Percentiles rank a stretch among this genome's conserved stretches.
Conservation (phyloP, 2,329 filamentous ascomycete species). For the Fusarium gaditjirri region DNA sequence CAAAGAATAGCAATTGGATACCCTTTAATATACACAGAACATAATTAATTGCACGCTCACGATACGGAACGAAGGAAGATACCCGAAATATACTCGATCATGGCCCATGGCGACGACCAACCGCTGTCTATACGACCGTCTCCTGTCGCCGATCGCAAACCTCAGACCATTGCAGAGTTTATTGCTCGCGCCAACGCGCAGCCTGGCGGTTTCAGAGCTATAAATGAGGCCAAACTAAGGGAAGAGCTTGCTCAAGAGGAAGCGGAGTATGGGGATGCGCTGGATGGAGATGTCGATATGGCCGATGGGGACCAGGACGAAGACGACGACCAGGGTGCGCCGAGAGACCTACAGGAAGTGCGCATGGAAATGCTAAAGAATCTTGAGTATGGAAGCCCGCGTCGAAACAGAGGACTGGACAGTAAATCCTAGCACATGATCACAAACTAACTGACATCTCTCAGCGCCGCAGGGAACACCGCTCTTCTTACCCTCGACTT, state of each 20-base stretch:
- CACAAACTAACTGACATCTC: conserved; percentile 7
- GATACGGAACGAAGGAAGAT: neutral
- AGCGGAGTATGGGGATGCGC: conserved; percentile 55
- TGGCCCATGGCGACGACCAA: conserved; percentile 49
- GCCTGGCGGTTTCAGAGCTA: conserved; percentile 78
- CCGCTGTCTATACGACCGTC: conserved; percentile 53
- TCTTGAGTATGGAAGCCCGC: conserved; percentile 62
- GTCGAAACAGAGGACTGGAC: neutral
- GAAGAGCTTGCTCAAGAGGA: conserved; percentile 69
- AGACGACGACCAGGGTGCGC: conserved; percentile 53
- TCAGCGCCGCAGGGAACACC: conserved; percentile 59
- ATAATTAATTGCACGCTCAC: neutral
- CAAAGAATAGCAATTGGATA: neutral
- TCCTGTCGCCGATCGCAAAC: conserved; percentile 65
- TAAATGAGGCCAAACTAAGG: conserved; percentile 78
- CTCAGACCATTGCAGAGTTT: conserved; percentile 74
- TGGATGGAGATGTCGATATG: conserved; percentile 58
- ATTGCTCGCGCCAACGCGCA: conserved; percentile 86
- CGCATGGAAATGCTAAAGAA: conserved; percentile 67
- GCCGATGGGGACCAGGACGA: conserved; percentile 59
- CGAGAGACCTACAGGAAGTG: conserved; percentile 59
- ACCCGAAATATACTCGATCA: conserved; percentile 25
- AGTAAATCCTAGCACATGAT: too few species aligned
- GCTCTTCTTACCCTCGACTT: conserved; percentile 81
- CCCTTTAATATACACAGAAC: neutral